Evolutionary conservation across 2,329 filamentous ascomycete genomes (phyloP).

Genomic region (Ophiostoma ulmi): DNA sequence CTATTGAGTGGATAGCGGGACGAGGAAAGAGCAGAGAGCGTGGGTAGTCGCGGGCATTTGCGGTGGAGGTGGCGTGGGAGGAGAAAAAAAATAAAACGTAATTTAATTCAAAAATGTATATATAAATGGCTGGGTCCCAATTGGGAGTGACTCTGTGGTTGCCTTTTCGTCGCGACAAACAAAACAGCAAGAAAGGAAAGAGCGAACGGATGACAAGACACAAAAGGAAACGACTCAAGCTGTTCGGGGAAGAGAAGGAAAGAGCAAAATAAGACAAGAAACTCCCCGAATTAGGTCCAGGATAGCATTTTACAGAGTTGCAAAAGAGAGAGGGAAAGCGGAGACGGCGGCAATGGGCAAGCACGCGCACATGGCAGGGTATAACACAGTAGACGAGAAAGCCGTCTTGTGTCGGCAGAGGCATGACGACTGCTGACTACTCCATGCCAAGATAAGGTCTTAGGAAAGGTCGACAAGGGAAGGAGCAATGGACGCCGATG

Average conservation of each 20-base stretch:
- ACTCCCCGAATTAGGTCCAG: background rate
- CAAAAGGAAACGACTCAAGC: background rate
- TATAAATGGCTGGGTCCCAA: too few species aligned
- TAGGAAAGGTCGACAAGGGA: background rate
- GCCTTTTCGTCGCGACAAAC: too few species aligned
- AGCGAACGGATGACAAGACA: background rate
- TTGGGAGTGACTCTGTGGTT: too few species aligned
- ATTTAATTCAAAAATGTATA: background rate
- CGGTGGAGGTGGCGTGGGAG: background rate
- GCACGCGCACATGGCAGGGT: background rate
- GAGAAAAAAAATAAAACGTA: background rate
- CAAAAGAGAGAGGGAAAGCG: background rate
- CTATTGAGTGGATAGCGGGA: constrained; percentile 1
- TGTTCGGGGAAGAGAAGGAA: background rate
- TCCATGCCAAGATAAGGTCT: too few species aligned
- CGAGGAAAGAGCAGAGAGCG: constrained; percentile 1
- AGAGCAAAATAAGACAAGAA: background rate
- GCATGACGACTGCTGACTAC: too few species aligned
- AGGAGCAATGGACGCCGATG: constrained; percentile 9
- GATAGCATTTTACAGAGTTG: too few species aligned
- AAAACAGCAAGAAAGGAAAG: background rate
- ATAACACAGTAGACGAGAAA: background rate
- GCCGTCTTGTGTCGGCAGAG: too few species aligned
- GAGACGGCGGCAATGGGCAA: background rate
- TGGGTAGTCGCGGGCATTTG: background rate